These are phyloP conservation scores for Russula foetens DNA, from an alignment of 768 basidiomycete genomes.

Conservation along the genomic window DNA sequence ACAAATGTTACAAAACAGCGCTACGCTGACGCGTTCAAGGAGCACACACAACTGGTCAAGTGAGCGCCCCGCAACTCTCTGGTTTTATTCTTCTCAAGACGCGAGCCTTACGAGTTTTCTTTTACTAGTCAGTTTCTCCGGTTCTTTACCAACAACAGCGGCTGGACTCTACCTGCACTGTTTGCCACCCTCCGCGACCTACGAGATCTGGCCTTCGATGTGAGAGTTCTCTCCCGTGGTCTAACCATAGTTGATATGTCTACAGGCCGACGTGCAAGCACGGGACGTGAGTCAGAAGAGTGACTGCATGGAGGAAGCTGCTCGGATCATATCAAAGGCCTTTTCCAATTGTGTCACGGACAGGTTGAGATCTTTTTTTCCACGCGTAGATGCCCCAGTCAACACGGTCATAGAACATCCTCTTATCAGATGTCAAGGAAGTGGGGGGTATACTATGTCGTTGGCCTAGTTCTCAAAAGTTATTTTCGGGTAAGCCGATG, in stretches of 20 bases:
- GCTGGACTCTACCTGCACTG: slow-evolving; percentile 81
- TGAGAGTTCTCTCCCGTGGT: slow-evolving; percentile 27
- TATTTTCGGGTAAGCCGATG: slow-evolving; percentile 74
- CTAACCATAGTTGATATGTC: neutral
- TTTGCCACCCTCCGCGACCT: slow-evolving; percentile 78
- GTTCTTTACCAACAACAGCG: slow-evolving; percentile 71
- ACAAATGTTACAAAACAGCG: slow-evolving; percentile 61
- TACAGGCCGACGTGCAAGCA: slow-evolving; percentile 21
- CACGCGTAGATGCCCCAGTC: neutral
- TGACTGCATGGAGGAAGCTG: slow-evolving; percentile 79
- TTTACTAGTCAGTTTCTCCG: slow-evolving; percentile 59
- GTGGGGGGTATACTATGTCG: slow-evolving; percentile 91
- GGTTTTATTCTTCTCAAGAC: neutral
- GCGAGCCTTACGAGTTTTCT: neutral
- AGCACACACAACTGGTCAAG: slow-evolving; percentile 69
- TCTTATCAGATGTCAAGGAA: slow-evolving; percentile 67
- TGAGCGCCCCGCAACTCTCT: slow-evolving; percentile 33
- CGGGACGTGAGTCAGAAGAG: slow-evolving; percentile 43
- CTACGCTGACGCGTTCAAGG: slow-evolving; percentile 68
- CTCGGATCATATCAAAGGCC: slow-evolving; percentile 79
- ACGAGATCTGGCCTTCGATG: slow-evolving; percentile 80
- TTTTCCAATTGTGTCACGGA: slow-evolving; percentile 89
- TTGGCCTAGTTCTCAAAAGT: slow-evolving; percentile 83
- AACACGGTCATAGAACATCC: slow-evolving; percentile 42
- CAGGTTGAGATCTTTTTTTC: slow-evolving; percentile 34